These are phyloP conservation scores for Wallacemonas collosoma DNA, from an alignment of 208 protist genomes.

Conservation along the genomic window DNA sequence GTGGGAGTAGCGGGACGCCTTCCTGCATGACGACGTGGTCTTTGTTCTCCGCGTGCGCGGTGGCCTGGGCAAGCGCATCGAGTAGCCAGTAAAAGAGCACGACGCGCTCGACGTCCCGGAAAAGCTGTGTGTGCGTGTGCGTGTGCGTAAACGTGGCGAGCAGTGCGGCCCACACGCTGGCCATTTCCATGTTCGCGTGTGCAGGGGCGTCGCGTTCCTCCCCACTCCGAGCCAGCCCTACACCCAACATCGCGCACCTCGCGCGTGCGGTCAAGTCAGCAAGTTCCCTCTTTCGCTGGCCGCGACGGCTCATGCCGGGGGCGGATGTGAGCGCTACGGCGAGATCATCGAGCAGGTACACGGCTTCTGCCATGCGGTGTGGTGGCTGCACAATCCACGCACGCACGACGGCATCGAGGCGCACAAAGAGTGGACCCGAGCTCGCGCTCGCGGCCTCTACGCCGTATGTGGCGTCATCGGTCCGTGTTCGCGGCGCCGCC, in stretches of 20 bases:
- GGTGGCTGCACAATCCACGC: background rate
- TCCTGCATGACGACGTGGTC: constrained; percentile 1
- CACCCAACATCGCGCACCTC: background rate
- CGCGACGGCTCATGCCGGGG: too few species aligned
- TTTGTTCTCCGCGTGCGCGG: background rate
- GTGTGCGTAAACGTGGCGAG: constrained; percentile 5
- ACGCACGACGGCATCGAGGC: background rate
- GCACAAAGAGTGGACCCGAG: background rate
- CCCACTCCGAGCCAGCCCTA: too few species aligned
- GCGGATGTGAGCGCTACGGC: background rate
- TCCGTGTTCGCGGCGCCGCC: too few species aligned
- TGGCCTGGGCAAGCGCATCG: constrained; percentile 4
- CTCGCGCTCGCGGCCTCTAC: too few species aligned
- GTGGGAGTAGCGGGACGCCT: background rate
- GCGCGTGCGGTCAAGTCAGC: too few species aligned
- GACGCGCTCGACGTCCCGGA: constrained; percentile 6
- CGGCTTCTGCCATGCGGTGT: constrained; percentile 9
- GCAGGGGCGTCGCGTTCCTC: too few species aligned
- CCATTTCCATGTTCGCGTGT: background rate
- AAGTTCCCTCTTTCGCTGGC: too few species aligned
- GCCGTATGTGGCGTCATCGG: too few species aligned
- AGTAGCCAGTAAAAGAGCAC: constrained; percentile 14
- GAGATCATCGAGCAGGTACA: constrained; percentile 8
- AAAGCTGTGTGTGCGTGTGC: constrained; percentile 2
- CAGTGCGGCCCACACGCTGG: background rate